Conservation (phyloP, 352 stramenopile genomes). For the Phytophthora brassicae region DNA sequence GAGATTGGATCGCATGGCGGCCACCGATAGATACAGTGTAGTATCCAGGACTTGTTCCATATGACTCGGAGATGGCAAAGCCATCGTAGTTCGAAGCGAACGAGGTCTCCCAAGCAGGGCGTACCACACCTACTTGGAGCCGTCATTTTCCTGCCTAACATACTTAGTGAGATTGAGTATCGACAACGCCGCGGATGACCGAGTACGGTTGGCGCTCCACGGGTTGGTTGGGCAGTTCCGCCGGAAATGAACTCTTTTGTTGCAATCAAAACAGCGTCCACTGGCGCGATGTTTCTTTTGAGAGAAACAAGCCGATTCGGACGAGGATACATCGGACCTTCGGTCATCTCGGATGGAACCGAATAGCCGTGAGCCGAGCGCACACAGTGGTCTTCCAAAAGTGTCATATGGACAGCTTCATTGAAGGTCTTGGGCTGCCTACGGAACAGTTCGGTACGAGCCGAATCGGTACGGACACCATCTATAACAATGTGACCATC, state of each 20-base stretch:
- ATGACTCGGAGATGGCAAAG: not conserved
- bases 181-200: too few species aligned
- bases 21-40: not conserved
- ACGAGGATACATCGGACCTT: not conserved
- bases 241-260: not conserved
- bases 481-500: not conserved
- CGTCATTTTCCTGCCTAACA: not conserved
- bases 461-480: not conserved
- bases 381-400: not conserved
- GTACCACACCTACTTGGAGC: not conserved
- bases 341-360: not conserved
- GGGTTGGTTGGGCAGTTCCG: constrained; percentile 1
- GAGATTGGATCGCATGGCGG: not conserved
- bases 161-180: not conserved
- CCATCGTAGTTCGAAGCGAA: too few species aligned
- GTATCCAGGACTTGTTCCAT: not conserved
- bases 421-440: not conserved
- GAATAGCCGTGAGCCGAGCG: not conserved
- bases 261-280: not conserved
- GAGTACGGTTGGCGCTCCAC: too few species aligned
- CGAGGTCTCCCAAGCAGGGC: not conserved
- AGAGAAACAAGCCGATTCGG: not conserved
- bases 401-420: not conserved
- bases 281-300: not conserved
- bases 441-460: not conserved